Evolutionary conservation across 805 yeast species (phyloP).

Genomic region (Ogataea trehalophila): DNA sequence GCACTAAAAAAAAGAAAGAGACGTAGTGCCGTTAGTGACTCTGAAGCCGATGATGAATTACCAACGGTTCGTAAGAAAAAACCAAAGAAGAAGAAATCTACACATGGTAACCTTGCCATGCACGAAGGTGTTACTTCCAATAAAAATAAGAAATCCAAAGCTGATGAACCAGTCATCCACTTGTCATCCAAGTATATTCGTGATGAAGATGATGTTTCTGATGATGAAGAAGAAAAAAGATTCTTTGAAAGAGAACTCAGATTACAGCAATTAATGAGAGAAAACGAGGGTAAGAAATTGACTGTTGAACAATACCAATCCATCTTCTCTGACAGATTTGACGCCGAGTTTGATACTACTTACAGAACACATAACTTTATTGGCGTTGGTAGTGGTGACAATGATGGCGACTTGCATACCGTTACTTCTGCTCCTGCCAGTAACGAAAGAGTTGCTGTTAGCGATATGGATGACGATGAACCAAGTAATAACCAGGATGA

Average conservation of each 20-base stretch:
- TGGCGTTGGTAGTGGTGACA: conserved; percentile 11
- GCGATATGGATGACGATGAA: conserved; percentile 3
- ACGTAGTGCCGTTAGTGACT: conserved; percentile 1
- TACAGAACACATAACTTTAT: conserved; percentile 6
- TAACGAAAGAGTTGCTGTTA: conserved; percentile 1
- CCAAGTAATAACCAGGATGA: conserved; percentile 2
- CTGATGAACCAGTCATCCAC: conserved; percentile 11
- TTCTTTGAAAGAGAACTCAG: conserved; percentile 55
- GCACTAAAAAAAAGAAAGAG: conserved; percentile 18
- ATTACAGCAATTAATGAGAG: conserved; percentile 34
- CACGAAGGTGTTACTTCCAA: conserved; percentile 8
- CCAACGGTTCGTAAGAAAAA: conserved; percentile 10
- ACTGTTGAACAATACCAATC: conserved; percentile 25
- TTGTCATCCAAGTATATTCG: conserved; percentile 52
- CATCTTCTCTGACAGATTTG: conserved; percentile 4
- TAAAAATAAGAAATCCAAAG: conserved; percentile 4
- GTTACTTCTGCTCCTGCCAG: neutral
- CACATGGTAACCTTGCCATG: conserved; percentile 5
- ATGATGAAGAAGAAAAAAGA: conserved; percentile 45
- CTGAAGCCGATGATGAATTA: conserved; percentile 14
- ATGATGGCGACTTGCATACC: neutral
- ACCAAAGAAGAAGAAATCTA: conserved; percentile 10
- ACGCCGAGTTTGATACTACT: neutral
- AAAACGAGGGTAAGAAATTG: conserved; percentile 22
- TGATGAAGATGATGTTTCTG: conserved; percentile 62